Percentiles rank a stretch among this genome's conserved stretches.
phyloP scores from a whole-genome alignment of 2,329 filamentous ascomycete genomes.

The Trichophyton simii region DNA sequence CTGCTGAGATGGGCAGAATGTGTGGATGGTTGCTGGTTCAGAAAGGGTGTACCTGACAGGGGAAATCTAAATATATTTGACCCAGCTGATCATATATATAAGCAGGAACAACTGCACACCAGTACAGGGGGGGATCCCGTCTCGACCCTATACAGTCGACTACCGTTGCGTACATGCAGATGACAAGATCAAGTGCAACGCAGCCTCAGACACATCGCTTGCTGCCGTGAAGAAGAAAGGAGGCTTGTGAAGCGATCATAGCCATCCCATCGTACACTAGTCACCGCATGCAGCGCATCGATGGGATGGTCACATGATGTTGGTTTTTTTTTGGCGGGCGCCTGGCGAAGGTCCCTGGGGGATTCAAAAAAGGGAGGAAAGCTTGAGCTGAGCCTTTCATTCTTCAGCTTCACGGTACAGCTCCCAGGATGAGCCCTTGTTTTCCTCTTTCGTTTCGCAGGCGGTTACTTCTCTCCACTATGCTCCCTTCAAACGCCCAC shows the following conservation, averaged over 20 bases:
- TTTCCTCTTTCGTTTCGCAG: slow-evolving; percentile 38
- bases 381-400: no score
- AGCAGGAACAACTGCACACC: background rate
- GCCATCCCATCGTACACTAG: background rate
- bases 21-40: background rate
- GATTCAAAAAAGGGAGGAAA: no score
- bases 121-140: background rate
- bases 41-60: slow-evolving; percentile 4
- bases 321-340: background rate
- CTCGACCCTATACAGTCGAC: background rate
- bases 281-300: background rate
- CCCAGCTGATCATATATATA: slow-evolving; percentile 3
- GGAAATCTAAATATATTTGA: background rate
- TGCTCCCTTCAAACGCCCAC: slow-evolving; percentile 45
- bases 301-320: background rate
- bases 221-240: background rate
- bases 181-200: background rate
- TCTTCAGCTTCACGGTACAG: slow-evolving; percentile 6
- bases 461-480: slow-evolving; percentile 44
- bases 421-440: slow-evolving; percentile 12
- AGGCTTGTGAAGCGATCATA: background rate
- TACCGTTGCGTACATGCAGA: background rate
- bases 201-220: background rate
- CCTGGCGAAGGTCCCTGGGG: background rate
- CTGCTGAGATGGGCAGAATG: background rate